Evolutionary conservation across 208 protist genomes (phyloP).

Genomic region (Pavlovales sp.): DNA sequence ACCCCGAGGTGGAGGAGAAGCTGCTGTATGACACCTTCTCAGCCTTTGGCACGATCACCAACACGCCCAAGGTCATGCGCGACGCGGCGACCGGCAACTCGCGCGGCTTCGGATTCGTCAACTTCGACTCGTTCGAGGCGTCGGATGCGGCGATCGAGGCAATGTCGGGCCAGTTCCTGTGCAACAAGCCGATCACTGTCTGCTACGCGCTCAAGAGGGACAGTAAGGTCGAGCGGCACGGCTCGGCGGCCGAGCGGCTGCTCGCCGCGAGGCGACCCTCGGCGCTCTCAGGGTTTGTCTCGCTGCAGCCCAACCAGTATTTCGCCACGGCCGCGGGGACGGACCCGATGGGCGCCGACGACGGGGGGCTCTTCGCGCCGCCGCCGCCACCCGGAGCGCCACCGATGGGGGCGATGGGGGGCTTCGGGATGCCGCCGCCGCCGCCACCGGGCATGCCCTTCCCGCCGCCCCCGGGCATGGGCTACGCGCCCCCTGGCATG

Average conservation of each 20-base stretch:
- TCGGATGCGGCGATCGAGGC: constrained; percentile 50
- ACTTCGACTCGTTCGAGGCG: constrained; percentile 78
- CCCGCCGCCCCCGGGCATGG: neutral
- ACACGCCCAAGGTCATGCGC: constrained; percentile 69
- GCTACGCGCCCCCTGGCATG: neutral
- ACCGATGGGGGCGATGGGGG: too few relatives aligned
- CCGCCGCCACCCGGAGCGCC: too few relatives aligned
- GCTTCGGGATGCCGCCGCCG: neutral
- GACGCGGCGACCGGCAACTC: constrained; percentile 69
- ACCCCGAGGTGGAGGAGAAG: constrained; percentile 79
- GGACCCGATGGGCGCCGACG: neutral
- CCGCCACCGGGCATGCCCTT: neutral
- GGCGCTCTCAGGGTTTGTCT: neutral
- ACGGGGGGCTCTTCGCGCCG: neutral
- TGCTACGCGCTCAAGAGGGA: constrained; percentile 82
- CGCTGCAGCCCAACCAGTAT: neutral
- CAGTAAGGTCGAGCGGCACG: constrained; percentile 72
- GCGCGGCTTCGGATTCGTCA: constrained; percentile 81
- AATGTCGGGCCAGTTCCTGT: constrained; percentile 78
- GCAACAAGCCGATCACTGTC: constrained; percentile 73
- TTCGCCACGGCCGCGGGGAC: neutral
- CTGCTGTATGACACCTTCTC: constrained; percentile 77
- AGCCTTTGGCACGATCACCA: constrained; percentile 71
- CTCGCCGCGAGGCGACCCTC: constrained; percentile 51
- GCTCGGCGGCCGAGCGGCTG: constrained; percentile 59